Conservation (phyloP, 2,329 filamentous ascomycete species). For the Alternaria conjuncta region DNA sequence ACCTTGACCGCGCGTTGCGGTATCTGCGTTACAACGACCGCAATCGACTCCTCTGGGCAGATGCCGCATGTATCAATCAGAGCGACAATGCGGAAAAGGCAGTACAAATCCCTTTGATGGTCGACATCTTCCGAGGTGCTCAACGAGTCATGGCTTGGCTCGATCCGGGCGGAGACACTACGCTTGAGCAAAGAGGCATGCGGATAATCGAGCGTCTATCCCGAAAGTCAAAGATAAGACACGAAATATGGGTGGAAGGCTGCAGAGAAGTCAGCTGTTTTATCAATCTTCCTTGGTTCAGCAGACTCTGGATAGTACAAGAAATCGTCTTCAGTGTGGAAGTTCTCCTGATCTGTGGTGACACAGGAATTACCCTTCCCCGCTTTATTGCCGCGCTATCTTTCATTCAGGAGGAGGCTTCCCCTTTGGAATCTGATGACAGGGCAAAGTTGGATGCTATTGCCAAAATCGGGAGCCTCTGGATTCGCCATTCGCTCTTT, state of each 20-base stretch:
- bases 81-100: constrained; percentile 11
- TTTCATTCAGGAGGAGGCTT: neutral
- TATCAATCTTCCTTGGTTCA: neutral
- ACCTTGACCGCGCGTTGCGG: constrained; percentile 13
- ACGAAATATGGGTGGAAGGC: rapidly evolving
- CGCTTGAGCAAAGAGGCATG: neutral
- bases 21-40: neutral
- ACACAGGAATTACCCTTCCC: neutral
- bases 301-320: neutral
- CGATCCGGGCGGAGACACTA: neutral
- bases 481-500: neutral
- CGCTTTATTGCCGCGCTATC: neutral
- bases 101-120: constrained; percentile 24
- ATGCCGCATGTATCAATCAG: constrained; percentile 28
- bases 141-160: neutral
- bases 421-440: rapidly evolving
- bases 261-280: neutral
- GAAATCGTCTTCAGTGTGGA: neutral
- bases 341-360: neutral
- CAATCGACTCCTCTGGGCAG: constrained; percentile 11
- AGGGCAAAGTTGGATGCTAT: neutral
- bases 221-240: no score
- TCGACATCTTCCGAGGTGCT: neutral
- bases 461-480: neutral
- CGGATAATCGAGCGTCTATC: neutral